phyloP scores from a whole-genome alignment of 352 stramenopile genomes.

The Pythium rishiriense region DNA sequence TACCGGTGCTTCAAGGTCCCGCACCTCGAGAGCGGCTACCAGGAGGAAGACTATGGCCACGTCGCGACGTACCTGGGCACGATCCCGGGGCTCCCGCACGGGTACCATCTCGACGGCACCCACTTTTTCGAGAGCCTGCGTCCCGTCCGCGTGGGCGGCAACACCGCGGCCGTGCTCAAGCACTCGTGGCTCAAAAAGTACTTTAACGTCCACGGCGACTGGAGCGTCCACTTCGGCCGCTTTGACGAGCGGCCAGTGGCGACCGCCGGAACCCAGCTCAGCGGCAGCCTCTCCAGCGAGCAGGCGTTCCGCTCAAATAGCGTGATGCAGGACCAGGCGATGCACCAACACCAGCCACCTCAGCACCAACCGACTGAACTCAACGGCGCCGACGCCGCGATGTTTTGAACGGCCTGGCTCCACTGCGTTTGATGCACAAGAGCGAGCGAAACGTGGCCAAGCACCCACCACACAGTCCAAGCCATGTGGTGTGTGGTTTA shows the following conservation, averaged over 20 bases:
- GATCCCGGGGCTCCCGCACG: slow-evolving; percentile 61
- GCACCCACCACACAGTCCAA: too few relatives aligned
- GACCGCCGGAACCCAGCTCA: background rate
- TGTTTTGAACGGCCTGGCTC: slow-evolving; percentile 21
- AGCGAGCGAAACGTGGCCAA: too few relatives aligned
- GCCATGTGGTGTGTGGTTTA: background rate
- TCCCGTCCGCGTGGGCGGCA: slow-evolving; percentile 80
- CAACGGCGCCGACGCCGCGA: slow-evolving; percentile 17
- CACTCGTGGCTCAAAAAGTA: slow-evolving; percentile 79
- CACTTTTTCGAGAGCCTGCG: slow-evolving; percentile 80
- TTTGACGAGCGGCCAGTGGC: slow-evolving; percentile 22
- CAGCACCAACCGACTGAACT: slow-evolving; percentile 14
- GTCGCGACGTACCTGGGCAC: slow-evolving; percentile 91
- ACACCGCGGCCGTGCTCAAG: slow-evolving; percentile 80
- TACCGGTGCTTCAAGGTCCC: slow-evolving; percentile 90
- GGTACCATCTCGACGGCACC: slow-evolving; percentile 73
- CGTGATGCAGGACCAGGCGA: background rate
- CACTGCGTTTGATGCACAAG: too few relatives aligned
- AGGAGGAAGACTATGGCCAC: slow-evolving; percentile 93
- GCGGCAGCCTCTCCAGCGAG: slow-evolving; percentile 5
- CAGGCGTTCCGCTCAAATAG: slow-evolving; percentile 18
- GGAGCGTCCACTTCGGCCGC: slow-evolving; percentile 72
- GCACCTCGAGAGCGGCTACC: slow-evolving; percentile 42
- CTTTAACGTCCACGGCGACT: slow-evolving; percentile 87
- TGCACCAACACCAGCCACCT: slow-evolving; percentile 5